These are phyloP conservation scores for Globisporangium sylvaticum DNA, from an alignment of 352 stramenopile species.

Conservation along the genomic window DNA sequence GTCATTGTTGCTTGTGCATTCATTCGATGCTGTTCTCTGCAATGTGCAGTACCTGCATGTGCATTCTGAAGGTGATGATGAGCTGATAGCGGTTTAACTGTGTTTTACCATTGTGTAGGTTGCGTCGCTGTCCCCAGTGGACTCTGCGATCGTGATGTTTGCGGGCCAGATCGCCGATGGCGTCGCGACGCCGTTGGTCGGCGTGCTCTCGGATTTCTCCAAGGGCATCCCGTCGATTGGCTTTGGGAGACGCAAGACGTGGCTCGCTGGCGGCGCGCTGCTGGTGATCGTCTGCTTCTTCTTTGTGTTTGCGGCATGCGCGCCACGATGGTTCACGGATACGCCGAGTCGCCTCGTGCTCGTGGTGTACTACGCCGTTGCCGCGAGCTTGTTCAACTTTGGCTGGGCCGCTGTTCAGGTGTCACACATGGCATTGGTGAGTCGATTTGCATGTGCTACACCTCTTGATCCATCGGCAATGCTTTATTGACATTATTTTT, in stretches of 20 bases:
- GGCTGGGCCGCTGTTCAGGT: constrained; percentile 83
- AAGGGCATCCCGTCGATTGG: constrained; percentile 57
- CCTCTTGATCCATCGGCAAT: neutral
- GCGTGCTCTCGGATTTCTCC: constrained; percentile 69
- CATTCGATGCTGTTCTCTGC: neutral
- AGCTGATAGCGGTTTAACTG: neutral
- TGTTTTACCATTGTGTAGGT: constrained; percentile 16
- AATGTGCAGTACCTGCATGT: neutral
- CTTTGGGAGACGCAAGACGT: constrained; percentile 73
- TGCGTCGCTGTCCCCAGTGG: constrained; percentile 58
- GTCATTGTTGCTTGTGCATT: neutral
- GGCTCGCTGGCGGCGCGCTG: constrained; percentile 60
- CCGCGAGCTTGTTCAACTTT: constrained; percentile 80
- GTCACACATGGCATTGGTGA: constrained; percentile 83
- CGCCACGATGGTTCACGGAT: constrained; percentile 53
- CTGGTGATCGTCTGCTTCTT: constrained; percentile 83
- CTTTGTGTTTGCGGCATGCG: constrained; percentile 73
- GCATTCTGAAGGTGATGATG: neutral
- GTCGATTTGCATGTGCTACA: neutral
- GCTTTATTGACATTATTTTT: neutral
- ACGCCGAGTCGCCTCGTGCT: constrained; percentile 51
- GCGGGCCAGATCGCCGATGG: constrained; percentile 81
- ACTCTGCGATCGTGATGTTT: constrained; percentile 86
- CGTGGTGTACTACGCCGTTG: constrained; percentile 73
- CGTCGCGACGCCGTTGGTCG: constrained; percentile 73